Conservation (phyloP, 2,329 filamentous ascomycete genomes). For the Fusarium cicatricum region DNA sequence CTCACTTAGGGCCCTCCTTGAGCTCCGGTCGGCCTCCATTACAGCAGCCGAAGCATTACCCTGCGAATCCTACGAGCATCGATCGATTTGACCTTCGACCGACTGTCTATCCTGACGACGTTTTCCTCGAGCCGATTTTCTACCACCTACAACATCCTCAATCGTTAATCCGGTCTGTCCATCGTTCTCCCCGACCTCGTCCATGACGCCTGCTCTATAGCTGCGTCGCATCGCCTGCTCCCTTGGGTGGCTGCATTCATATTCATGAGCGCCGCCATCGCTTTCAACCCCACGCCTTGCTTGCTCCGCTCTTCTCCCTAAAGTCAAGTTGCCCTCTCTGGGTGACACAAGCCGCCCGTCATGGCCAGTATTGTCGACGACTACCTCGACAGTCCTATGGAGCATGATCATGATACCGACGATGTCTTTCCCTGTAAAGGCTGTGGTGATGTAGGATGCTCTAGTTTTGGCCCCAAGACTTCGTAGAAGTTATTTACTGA, state of each 20-base stretch:
- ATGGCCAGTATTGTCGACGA: constrained; percentile 65
- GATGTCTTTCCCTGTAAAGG: constrained; percentile 92
- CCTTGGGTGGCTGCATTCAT: constrained; percentile 26
- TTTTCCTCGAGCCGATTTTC: constrained; percentile 19
- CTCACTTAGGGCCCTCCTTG: constrained; percentile 24
- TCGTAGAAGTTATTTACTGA: constrained; percentile 26
- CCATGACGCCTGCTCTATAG: constrained; percentile 39
- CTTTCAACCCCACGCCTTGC: constrained; percentile 20
- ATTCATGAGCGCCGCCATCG: constrained; percentile 32
- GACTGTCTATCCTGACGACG: constrained; percentile 22
- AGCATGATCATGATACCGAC: constrained; percentile 79
- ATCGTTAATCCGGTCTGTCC: constrained; percentile 21
- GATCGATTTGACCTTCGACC: constrained; percentile 19
- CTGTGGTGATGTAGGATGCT: constrained; percentile 79
- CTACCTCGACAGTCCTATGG: constrained; percentile 71
- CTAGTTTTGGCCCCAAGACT: neutral
- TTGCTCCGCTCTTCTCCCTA: constrained; percentile 16
- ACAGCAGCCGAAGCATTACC: constrained; percentile 31
- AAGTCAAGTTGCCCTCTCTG: constrained; percentile 12
- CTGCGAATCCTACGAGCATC: constrained; percentile 34
- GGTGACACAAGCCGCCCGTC: constrained; percentile 35
- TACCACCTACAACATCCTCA: constrained; percentile 14
- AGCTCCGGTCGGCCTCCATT: constrained; percentile 29
- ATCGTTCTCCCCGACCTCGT: constrained; percentile 22
- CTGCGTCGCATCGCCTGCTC: constrained; percentile 32